Conservation (phyloP, 1,139 yeast genomes). For the Yarrowia galli region DNA sequence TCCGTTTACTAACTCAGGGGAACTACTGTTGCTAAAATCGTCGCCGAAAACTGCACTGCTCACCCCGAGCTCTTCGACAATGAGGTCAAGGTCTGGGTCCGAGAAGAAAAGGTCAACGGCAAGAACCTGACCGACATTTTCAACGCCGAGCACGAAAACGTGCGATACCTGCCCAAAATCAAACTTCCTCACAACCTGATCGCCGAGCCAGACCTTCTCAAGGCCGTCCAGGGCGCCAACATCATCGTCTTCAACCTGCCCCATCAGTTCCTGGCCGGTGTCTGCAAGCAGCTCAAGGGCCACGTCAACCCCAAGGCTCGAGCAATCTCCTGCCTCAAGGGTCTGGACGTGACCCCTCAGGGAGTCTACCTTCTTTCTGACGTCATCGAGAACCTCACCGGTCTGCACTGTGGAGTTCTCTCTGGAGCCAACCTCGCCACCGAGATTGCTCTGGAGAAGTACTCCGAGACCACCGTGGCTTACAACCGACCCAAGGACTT, state of each 20-base stretch:
- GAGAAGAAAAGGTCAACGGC: slow-evolving; percentile 74
- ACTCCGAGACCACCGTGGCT: slow-evolving; percentile 96
- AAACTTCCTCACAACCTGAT: slow-evolving; percentile 77
- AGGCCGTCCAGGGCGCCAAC: slow-evolving; percentile 78
- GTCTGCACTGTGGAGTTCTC: slow-evolving; percentile 89
- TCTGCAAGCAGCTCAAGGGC: slow-evolving; percentile 78
- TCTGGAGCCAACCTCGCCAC: slow-evolving; percentile 96
- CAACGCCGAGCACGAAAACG: slow-evolving; percentile 86
- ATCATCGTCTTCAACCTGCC: slow-evolving; percentile 89
- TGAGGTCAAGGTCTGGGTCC: slow-evolving; percentile 93
- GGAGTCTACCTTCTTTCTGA: slow-evolving; percentile 83
- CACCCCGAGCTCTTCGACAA: slow-evolving; percentile 71
- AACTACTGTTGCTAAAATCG: slow-evolving; percentile 91
- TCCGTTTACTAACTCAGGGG: slow-evolving; percentile 58
- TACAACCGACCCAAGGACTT: slow-evolving; percentile 72
- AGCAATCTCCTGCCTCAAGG: slow-evolving; percentile 93
- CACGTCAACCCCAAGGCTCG: slow-evolving; percentile 70
- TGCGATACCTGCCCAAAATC: slow-evolving; percentile 76
- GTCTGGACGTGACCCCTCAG: slow-evolving; percentile 79
- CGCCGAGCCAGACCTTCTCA: slow-evolving; percentile 83
- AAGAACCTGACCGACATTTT: slow-evolving; percentile 80
- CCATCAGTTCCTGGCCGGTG: slow-evolving; percentile 83
- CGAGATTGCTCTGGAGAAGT: slow-evolving; percentile 90
- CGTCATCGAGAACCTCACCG: slow-evolving; percentile 75
- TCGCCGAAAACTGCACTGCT: slow-evolving; percentile 81